A percentile compares a stretch with the other conserved stretches of the same genome.
phyloP scores from a whole-genome alignment of 2,329 filamentous ascomycete genomes.

The Phoma herbarum region DNA sequence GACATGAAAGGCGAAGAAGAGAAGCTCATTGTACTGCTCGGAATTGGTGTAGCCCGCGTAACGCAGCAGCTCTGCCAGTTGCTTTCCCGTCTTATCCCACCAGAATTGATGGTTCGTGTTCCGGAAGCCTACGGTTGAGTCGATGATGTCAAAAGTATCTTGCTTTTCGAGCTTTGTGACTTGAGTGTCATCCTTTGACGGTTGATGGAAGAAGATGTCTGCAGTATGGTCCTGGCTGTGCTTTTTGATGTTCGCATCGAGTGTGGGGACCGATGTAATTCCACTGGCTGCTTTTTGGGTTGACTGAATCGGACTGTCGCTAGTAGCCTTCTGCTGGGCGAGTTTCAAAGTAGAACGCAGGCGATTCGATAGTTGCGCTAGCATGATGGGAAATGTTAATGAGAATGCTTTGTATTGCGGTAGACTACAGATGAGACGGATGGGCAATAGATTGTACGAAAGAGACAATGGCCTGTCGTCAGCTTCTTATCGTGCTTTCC shows the following conservation, averaged over 20 bases:
- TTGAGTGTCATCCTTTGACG: neutral
- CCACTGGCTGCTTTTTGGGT: neutral
- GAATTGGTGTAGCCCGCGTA: conserved; percentile 16
- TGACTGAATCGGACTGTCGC: neutral
- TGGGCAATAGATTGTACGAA: neutral
- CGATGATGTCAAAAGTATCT: neutral
- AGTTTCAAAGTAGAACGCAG: neutral
- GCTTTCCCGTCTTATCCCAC: conserved; percentile 20
- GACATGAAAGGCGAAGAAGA: conserved; percentile 23
- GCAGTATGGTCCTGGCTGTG: neutral
- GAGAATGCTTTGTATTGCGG: too few species aligned
- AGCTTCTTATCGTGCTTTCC: neutral
- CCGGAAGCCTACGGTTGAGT: conserved; percentile 6
- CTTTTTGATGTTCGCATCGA: neutral
- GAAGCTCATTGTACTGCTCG: conserved; percentile 22
- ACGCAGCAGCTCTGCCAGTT: conserved; percentile 15
- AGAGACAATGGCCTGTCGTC: neutral
- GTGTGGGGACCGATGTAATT: neutral
- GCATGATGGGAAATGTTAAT: neutral
- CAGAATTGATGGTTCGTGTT: conserved; percentile 20
- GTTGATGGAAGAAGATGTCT: neutral
- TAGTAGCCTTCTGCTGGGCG: neutral
- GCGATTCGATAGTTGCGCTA: neutral
- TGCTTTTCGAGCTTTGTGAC: too few species aligned
- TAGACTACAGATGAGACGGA: neutral